Conservation (phyloP, 2,329 filamentous ascomycete genomes). For the Lasiodiplodia gonubiensis region DNA sequence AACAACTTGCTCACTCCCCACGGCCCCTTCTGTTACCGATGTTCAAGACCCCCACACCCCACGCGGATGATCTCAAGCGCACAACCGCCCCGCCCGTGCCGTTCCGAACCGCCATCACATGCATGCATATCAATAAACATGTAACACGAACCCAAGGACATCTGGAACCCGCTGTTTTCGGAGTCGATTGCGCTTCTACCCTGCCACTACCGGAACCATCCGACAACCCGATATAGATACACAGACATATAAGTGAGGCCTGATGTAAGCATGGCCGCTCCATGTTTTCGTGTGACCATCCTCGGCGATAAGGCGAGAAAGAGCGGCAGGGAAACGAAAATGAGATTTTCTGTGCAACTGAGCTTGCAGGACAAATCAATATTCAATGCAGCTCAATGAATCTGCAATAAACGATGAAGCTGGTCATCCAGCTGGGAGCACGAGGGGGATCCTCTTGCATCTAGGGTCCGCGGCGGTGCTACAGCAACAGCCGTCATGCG, state of each 20-base stretch:
- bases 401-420: neutral
- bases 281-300: neutral
- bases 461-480: neutral
- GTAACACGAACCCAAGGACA: neutral
- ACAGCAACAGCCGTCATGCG: neutral
- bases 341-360: neutral
- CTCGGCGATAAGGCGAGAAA: neutral
- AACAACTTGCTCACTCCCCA: neutral
- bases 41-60: neutral
- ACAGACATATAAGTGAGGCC: too few relatives aligned
- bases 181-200: neutral
- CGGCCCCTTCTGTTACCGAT: neutral
- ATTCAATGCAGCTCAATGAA: neutral
- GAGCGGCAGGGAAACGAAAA: neutral
- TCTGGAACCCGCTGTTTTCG: neutral
- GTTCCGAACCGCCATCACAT: slow-evolving; percentile 23
- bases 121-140: slow-evolving; percentile 2
- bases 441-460: too few relatives aligned
- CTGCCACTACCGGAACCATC: too few relatives aligned
- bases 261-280: neutral
- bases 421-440: neutral
- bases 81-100: slow-evolving; percentile 1
- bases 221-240: too few relatives aligned
- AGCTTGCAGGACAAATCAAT: neutral
- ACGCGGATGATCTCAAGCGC: neutral